Percentiles rank a stretch among this genome's conserved stretches.
Evolutionary conservation across 768 basidiomycete species (phyloP).

Genomic region (Termitomyces sp.): DNA sequence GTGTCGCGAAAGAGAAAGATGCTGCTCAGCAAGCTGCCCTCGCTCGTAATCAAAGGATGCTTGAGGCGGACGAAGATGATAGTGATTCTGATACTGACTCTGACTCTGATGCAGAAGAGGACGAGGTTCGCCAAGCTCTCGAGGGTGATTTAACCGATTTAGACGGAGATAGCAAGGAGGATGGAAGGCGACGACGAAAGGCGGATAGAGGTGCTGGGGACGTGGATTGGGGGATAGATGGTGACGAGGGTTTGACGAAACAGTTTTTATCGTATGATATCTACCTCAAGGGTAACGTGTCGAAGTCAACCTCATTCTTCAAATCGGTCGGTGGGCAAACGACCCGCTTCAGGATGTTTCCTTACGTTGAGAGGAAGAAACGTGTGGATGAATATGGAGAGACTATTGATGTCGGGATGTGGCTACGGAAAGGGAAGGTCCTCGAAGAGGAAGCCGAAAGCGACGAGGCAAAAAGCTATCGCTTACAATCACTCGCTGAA

Average conservation of each 20-base stretch:
- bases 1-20: conserved; percentile 73
- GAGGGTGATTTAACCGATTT: conserved; percentile 45
- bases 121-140: conserved; percentile 52
- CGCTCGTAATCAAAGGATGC: conserved; percentile 78
- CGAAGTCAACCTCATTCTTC: conserved; percentile 83
- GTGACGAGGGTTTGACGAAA: conserved; percentile 70
- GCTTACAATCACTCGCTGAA: conserved; percentile 60
- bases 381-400: conserved; percentile 96
- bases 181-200: conserved; percentile 31
- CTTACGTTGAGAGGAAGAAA: conserved; percentile 88
- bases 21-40: conserved; percentile 82
- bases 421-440: conserved; percentile 87
- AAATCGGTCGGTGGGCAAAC: conserved; percentile 66
- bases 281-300: conserved; percentile 94
- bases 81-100: conserved; percentile 70
- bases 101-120: conserved; percentile 61
- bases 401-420: conserved; percentile 91
- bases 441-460: conserved; percentile 87
- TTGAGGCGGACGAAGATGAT: conserved; percentile 93
- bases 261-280: conserved; percentile 90
- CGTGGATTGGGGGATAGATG: conserved; percentile 67
- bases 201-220: conserved; percentile 45
- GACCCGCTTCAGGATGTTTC: conserved; percentile 95
- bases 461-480: conserved; percentile 73
- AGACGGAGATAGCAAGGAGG: conserved; percentile 26